These are phyloP conservation scores for Metarhizium humberi DNA, from an alignment of 2,329 filamentous ascomycete genomes.

Conservation along the genomic window DNA sequence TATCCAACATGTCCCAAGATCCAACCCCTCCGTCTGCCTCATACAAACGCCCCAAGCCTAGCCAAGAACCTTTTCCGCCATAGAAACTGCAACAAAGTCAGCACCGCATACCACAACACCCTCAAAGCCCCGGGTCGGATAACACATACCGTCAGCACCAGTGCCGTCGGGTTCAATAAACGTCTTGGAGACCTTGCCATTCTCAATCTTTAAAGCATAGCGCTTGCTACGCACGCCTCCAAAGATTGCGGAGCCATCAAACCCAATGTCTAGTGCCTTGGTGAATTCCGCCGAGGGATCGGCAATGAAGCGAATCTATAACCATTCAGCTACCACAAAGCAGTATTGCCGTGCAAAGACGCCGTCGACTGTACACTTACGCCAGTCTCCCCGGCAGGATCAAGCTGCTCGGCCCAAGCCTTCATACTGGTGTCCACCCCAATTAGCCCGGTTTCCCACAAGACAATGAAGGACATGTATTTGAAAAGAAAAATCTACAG, in stretches of 20 bases:
- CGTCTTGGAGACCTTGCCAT: conserved; percentile 74
- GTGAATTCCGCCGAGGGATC: conserved; percentile 76
- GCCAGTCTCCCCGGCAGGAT: conserved; percentile 64
- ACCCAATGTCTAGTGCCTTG: conserved; percentile 71
- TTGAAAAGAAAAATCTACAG: no score
- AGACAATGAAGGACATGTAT: no score
- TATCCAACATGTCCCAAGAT: neutral
- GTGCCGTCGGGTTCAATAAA: conserved; percentile 86
- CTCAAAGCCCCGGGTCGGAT: neutral
- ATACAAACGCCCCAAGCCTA: conserved; percentile 3
- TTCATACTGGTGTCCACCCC: conserved; percentile 59
- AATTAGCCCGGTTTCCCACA: neutral
- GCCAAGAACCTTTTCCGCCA: conserved; percentile 41
- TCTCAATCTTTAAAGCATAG: conserved; percentile 73
- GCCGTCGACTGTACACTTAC: conserved; percentile 41
- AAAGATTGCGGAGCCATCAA: conserved; percentile 72
- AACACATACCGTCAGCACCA: conserved; percentile 57
- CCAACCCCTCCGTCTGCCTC: neutral
- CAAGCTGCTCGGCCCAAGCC: conserved; percentile 72
- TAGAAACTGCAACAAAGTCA: conserved; percentile 28
- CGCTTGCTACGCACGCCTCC: conserved; percentile 78
- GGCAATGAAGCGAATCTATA: conserved; percentile 77
- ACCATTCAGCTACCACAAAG: neutral
- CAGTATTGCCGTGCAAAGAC: neutral
- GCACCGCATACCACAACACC: neutral